Evolutionary conservation across 2,329 filamentous ascomycete genomes (phyloP).

Genomic region (Alternaria brassicicola): DNA sequence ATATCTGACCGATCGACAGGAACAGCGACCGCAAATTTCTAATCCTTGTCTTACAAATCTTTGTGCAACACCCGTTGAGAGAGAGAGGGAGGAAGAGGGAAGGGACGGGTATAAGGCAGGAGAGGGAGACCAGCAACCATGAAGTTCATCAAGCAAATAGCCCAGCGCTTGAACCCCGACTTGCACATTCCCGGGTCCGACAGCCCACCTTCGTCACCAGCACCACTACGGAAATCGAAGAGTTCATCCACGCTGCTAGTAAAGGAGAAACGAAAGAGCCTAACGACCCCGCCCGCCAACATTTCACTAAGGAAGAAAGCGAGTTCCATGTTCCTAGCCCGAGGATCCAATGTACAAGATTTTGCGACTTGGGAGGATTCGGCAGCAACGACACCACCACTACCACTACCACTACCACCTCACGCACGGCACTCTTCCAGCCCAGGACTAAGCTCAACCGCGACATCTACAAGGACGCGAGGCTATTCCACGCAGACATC

Average conservation of each 20-base stretch:
- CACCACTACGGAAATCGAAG: background rate
- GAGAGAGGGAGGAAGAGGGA: background rate
- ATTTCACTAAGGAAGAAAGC: background rate
- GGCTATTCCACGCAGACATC: background rate
- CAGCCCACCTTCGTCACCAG: background rate
- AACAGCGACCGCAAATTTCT: background rate
- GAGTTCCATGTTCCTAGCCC: background rate
- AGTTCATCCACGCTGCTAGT: background rate
- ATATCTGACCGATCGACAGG: background rate
- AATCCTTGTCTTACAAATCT: background rate
- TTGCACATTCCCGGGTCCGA: conserved; percentile 5
- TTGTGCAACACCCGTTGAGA: background rate
- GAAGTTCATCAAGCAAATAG: conserved; percentile 13
- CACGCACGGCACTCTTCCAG: background rate
- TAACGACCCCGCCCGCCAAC: background rate
- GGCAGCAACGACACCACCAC: background rate
- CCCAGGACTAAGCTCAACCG: background rate
- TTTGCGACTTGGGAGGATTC: background rate
- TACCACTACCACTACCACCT: background rate
- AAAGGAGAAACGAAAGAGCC: background rate
- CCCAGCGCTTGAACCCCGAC: conserved; percentile 10
- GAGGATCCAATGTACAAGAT: background rate
- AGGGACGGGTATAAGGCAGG: background rate
- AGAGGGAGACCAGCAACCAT: background rate
- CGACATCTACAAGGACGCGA: background rate